These are phyloP conservation scores for Mucor plumbeus DNA, from an alignment of 371 early-diverging fungal genomes.

Conservation along the genomic window DNA sequence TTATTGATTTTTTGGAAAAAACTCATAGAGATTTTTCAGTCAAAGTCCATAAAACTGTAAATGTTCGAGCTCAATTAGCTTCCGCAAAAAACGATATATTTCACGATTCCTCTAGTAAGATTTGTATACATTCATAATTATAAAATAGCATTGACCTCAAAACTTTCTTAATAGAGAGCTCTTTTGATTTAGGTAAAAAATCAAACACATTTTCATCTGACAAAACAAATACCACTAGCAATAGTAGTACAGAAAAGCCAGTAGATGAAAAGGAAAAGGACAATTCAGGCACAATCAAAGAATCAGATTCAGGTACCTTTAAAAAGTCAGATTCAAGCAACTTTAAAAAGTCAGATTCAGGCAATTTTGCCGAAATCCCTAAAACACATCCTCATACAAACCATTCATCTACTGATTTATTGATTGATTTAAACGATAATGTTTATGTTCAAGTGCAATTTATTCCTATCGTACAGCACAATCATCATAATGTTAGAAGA, in stretches of 20 bases:
- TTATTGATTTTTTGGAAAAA: constrained; percentile 50
- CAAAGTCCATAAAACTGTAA: constrained; percentile 50
- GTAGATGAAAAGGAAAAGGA: background rate
- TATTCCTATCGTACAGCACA: constrained; percentile 25
- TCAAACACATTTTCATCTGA: background rate
- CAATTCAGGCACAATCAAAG: background rate
- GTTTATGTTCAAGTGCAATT: constrained; percentile 47
- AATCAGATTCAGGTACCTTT: background rate
- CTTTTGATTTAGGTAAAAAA: constrained; percentile 17
- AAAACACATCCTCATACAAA: constrained; percentile 15
- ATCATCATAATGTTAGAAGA: constrained; percentile 16
- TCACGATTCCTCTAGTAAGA: constrained; percentile 5
- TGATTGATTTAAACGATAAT: constrained; percentile 47
- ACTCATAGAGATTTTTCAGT: constrained; percentile 44
- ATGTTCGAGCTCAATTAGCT: constrained; percentile 13
- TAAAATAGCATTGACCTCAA: background rate
- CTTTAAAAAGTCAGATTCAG: constrained; percentile 14
- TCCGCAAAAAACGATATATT: constrained; percentile 20
- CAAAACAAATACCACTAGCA: background rate
- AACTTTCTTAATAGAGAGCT: constrained; percentile 9
- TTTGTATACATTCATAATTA: background rate
- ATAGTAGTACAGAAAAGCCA: background rate
- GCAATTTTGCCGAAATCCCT: background rate
- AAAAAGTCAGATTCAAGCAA: constrained; percentile 13
- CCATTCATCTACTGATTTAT: constrained; percentile 16